Percentiles rank a stretch among this genome's conserved stretches.
Evolutionary conservation across 2,329 filamentous ascomycete species (phyloP).

Genomic region (Trichoderma lentiforme): DNA sequence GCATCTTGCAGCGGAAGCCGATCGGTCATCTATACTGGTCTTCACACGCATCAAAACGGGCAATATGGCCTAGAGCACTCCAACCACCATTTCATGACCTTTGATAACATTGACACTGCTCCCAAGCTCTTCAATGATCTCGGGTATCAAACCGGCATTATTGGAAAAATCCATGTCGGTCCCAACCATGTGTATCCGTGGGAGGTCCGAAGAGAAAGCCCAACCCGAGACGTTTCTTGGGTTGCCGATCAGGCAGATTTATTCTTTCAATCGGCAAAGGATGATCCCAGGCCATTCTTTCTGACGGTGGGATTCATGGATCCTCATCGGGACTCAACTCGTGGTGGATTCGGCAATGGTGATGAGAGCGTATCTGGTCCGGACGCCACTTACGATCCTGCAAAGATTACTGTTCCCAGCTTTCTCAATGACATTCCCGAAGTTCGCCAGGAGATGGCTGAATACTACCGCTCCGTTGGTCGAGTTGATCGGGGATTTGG

Average conservation of each 20-base stretch:
- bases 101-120: constrained; percentile 3
- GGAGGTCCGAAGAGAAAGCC: constrained; percentile 4
- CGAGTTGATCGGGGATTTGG: constrained; percentile 4
- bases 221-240: constrained; percentile 5
- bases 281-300: background rate
- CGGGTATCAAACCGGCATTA: background rate
- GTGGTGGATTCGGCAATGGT: constrained; percentile 4
- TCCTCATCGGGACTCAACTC: constrained; percentile 3
- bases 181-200: constrained; percentile 7
- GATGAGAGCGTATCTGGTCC: background rate
- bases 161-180: constrained; percentile 2
- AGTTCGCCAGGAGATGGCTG: constrained; percentile 2
- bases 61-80: constrained; percentile 3
- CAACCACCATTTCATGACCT: constrained; percentile 10
- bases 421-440: background rate
- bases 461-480: background rate
- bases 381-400: background rate
- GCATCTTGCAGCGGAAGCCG: constrained; percentile 7
- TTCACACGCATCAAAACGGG: constrained; percentile 7
- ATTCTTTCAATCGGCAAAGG: background rate
- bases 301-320: constrained; percentile 12
- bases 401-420: background rate
- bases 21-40: constrained; percentile 1
- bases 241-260: background rate
- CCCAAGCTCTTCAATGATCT: background rate